Percentiles rank a stretch among this genome's conserved stretches.
Evolutionary conservation across 495 filamentous ascomycete species (phyloP).

Genomic region (Peziza echinospora): DNA sequence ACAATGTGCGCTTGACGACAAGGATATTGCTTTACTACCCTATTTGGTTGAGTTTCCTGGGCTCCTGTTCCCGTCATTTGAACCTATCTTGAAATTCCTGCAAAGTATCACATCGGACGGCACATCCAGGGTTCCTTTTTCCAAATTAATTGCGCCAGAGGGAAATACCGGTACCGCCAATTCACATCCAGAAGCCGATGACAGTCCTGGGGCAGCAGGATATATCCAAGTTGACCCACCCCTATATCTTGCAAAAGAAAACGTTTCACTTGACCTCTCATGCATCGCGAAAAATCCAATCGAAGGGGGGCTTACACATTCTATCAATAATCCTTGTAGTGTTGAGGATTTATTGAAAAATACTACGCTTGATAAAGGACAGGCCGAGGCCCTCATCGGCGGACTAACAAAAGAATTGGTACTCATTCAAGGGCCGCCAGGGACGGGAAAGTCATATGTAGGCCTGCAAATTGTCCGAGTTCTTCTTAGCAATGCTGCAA

Average conservation of each 20-base stretch:
- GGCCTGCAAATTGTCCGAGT: conserved; percentile 8
- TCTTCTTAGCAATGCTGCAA: conserved; percentile 3
- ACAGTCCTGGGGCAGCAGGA: not conserved
- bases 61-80: conserved; percentile 43
- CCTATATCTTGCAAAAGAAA: conserved; percentile 11
- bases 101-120: conserved; percentile 33
- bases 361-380: conserved; percentile 15
- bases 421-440: conserved; percentile 60
- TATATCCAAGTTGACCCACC: conserved; percentile 11
- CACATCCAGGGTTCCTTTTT: conserved; percentile 34
- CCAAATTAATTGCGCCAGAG: conserved; percentile 32
- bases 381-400: conserved; percentile 33
- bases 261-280: conserved; percentile 3
- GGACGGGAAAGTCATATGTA: conserved; percentile 41
- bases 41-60: conserved; percentile 47
- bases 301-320: conserved; percentile 3
- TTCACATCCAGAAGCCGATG: not conserved
- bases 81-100: conserved; percentile 41
- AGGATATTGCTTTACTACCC: conserved; percentile 12
- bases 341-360: conserved; percentile 3
- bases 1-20: conserved; percentile 15
- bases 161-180: not conserved
- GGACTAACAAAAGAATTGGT: conserved; percentile 34
- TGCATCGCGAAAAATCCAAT: conserved; percentile 6
- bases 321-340: conserved; percentile 2